Percentiles rank a stretch among this genome's conserved stretches.
phyloP scores from a whole-genome alignment of 2,329 filamentous ascomycete species.

The Rhynchosporium graminicola region DNA sequence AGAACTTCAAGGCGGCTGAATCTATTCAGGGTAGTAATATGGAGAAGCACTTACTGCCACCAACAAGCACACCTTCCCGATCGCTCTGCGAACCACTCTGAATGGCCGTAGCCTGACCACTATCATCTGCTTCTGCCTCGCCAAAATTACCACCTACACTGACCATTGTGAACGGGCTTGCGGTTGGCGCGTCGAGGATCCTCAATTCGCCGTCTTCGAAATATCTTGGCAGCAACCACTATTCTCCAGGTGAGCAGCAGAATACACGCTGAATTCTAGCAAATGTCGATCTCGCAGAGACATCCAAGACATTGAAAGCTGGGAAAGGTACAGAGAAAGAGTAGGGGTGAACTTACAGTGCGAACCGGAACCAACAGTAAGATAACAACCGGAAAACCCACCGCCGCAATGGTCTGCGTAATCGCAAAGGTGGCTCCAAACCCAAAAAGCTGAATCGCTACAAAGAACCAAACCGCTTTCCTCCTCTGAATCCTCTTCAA shows the following conservation, averaged over 20 bases:
- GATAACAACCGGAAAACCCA: slow-evolving; percentile 65
- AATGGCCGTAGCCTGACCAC: slow-evolving; percentile 26
- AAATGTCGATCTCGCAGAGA: background rate
- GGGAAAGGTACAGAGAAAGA: background rate
- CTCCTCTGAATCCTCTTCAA: slow-evolving; percentile 63
- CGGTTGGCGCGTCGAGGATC: slow-evolving; percentile 66
- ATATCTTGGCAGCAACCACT: slow-evolving; percentile 44
- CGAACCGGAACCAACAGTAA: slow-evolving; percentile 34
- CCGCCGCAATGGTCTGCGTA: slow-evolving; percentile 79
- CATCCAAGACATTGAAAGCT: background rate
- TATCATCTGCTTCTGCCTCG: slow-evolving; percentile 40
- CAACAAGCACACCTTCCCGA: slow-evolving; percentile 22
- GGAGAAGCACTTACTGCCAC: slow-evolving; percentile 7
- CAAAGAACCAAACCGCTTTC: slow-evolving; percentile 69
- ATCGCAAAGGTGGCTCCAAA: slow-evolving; percentile 81
- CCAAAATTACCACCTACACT: slow-evolving; percentile 39
- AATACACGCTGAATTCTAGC: background rate
- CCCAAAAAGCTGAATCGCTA: slow-evolving; percentile 65
- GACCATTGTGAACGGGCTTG: slow-evolving; percentile 45
- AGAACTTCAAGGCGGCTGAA: no score
- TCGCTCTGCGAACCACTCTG: slow-evolving; percentile 22
- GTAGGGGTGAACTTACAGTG: slow-evolving; percentile 14
- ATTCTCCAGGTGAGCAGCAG: background rate
- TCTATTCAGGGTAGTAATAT: no score
- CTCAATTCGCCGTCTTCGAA: slow-evolving; percentile 35